Conservation (phyloP, 75 land plant species). For the Picea sitchensis region DNA sequence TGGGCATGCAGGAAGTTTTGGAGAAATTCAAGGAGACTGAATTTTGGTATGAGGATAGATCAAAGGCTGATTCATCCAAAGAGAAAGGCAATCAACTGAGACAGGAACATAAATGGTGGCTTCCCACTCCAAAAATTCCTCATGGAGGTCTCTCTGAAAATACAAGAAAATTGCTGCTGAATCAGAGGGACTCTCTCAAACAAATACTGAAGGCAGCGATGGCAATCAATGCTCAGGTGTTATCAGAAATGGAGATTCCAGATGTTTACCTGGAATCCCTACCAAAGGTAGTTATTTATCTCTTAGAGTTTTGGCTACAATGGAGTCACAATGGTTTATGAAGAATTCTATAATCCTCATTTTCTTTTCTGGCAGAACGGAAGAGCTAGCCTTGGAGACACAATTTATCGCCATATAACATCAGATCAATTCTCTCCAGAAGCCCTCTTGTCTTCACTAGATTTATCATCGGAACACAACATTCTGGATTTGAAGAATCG, state of each 20-base stretch:
- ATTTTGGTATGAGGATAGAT: constrained; percentile 78
- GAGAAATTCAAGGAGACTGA: constrained; percentile 65
- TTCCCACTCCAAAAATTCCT: constrained; percentile 75
- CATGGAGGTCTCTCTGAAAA: constrained; percentile 66
- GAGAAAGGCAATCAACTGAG: constrained; percentile 22
- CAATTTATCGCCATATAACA: constrained; percentile 56
- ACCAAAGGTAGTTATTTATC: constrained; percentile 65
- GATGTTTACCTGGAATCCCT: constrained; percentile 73
- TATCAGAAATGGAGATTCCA: constrained; percentile 92
- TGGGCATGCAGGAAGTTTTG: constrained; percentile 45
- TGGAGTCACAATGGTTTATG: background rate
- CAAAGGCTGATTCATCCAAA: constrained; percentile 36
- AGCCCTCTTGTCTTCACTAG: constrained; percentile 51
- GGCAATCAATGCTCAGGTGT: constrained; percentile 84
- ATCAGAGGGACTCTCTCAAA: constrained; percentile 70
- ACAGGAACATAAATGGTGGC: constrained; percentile 91
- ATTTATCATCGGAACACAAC: constrained; percentile 70
- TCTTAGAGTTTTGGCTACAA: background rate
- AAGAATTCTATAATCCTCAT: background rate
- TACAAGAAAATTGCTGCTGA: constrained; percentile 54
- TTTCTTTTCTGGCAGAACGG: constrained; percentile 52
- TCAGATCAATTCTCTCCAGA: constrained; percentile 68
- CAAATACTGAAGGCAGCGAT: constrained; percentile 90
- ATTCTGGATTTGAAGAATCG: constrained; percentile 69
- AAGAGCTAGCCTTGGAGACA: constrained; percentile 72